Conservation (phyloP, 768 basidiomycete species). For the Amanita inopinata region DNA sequence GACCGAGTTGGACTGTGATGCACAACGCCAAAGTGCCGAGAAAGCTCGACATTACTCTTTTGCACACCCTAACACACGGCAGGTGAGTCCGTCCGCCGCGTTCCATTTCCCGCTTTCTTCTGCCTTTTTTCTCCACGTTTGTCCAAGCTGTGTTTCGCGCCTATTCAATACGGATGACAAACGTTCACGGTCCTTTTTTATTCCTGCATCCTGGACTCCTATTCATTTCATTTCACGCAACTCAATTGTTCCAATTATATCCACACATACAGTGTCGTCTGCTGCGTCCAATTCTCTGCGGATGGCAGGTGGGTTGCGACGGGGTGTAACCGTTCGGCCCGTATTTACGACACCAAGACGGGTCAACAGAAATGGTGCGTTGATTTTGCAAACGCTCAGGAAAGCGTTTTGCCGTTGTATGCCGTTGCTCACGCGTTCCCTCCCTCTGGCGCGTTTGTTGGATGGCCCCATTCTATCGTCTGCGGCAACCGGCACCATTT, state of each 20-base stretch:
- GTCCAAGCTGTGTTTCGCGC: no score
- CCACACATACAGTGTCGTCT: slow-evolving; percentile 37
- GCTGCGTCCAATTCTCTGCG: slow-evolving; percentile 90
- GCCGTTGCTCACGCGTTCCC: no score
- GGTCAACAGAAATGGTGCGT: slow-evolving; percentile 78
- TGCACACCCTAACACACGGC: slow-evolving; percentile 76
- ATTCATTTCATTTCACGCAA: background rate
- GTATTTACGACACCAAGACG: slow-evolving; percentile 90
- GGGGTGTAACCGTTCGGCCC: slow-evolving; percentile 88
- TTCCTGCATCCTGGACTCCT: background rate
- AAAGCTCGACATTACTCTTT: slow-evolving; percentile 60
- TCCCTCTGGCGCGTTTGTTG: no score
- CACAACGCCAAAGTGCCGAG: slow-evolving; percentile 72
- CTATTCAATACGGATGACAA: background rate
- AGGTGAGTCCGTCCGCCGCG: slow-evolving; percentile 46
- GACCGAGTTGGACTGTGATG: slow-evolving; percentile 87
- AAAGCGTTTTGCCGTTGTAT: no score
- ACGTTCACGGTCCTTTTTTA: no score
- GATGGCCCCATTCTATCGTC: no score
- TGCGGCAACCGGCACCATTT: no score
- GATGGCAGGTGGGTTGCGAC: slow-evolving; percentile 90
- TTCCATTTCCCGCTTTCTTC: background rate
- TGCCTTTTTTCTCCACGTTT: no score
- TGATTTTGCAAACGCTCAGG: background rate
- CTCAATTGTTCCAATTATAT: background rate